Evolutionary conservation across 805 yeast species (phyloP).

Genomic region (Ogataea methylovora): DNA sequence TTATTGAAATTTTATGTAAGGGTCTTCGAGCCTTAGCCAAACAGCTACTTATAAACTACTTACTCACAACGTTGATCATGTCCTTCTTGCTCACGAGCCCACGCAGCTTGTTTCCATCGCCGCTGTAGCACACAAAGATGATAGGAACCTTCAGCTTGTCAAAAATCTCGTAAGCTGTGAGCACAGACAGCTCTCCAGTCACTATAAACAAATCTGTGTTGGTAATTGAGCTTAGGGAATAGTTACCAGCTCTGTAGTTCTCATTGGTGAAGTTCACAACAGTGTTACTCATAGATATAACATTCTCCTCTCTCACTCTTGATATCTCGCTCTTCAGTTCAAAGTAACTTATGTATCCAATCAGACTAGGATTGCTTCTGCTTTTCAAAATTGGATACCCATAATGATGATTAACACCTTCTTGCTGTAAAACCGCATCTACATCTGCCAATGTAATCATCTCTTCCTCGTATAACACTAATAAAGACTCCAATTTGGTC

Average conservation of each 20-base stretch:
- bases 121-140: constrained; percentile 22
- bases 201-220: constrained; percentile 14
- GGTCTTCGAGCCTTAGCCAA: too few relatives aligned
- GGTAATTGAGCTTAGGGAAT: constrained; percentile 6
- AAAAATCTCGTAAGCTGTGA: constrained; percentile 30
- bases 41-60: too few relatives aligned
- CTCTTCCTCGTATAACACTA: constrained; percentile 26
- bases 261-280: constrained; percentile 8
- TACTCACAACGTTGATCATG: constrained; percentile 12
- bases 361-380: constrained; percentile 22
- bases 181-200: constrained; percentile 22
- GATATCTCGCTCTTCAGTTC: constrained; percentile 26
- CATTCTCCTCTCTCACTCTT: constrained; percentile 4
- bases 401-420: constrained; percentile 12
- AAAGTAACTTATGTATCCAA: constrained; percentile 35
- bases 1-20: too few relatives aligned
- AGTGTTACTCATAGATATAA: constrained; percentile 11
- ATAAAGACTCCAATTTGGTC: constrained; percentile 23
- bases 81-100: constrained; percentile 32
- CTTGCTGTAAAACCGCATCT: constrained; percentile 7
- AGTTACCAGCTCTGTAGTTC: constrained; percentile 7
- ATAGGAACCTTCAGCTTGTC: constrained; percentile 28
- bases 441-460: constrained; percentile 16
- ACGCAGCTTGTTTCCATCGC: constrained; percentile 17
- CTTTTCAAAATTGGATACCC: constrained; percentile 41